Evolutionary conservation across 2,329 filamentous ascomycete species (phyloP).

Genomic region (Talaromyces albobiverticillius): DNA sequence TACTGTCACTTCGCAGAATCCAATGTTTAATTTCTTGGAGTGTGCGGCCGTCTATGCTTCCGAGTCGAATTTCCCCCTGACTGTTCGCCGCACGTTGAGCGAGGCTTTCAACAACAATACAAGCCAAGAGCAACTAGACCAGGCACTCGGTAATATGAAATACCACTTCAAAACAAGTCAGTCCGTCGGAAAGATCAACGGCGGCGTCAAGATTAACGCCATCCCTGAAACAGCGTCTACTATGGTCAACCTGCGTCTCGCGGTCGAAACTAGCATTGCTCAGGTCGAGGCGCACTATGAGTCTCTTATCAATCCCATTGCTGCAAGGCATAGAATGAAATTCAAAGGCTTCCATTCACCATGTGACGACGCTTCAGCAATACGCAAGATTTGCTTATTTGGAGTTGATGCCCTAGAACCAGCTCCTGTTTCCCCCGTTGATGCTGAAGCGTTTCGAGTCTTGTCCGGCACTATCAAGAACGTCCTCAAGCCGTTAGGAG

Average conservation of each 20-base stretch:
- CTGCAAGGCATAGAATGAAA: conserved; percentile 42
- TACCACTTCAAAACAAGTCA: conserved; percentile 58
- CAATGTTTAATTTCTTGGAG: conserved; percentile 55
- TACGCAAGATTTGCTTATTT: conserved; percentile 33
- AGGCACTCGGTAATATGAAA: conserved; percentile 24
- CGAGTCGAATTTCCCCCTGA: conserved; percentile 44
- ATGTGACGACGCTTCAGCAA: conserved; percentile 7
- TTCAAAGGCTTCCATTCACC: conserved; percentile 21
- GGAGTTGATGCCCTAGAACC: conserved; percentile 29
- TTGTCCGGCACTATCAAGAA: conserved; percentile 22
- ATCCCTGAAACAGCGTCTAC: conserved; percentile 54
- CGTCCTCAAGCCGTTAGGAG: conserved; percentile 29
- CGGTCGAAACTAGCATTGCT: conserved; percentile 52
- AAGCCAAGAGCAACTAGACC: conserved; percentile 4
- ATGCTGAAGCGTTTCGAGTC: conserved; percentile 18
- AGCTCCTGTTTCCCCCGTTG: conserved; percentile 29
- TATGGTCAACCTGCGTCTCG: conserved; percentile 56
- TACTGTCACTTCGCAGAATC: conserved; percentile 50
- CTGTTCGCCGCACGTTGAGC: conserved; percentile 36
- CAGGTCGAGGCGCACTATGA: conserved; percentile 47
- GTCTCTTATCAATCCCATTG: conserved; percentile 45
- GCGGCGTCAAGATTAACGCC: conserved; percentile 58
- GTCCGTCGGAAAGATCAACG: conserved; percentile 53
- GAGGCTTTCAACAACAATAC: conserved; percentile 28
- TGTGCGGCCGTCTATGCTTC: conserved; percentile 59